Base-by-base conservation (phyloP, 306 rosid genomes). In the Trichosanthes truncata region DNA sequence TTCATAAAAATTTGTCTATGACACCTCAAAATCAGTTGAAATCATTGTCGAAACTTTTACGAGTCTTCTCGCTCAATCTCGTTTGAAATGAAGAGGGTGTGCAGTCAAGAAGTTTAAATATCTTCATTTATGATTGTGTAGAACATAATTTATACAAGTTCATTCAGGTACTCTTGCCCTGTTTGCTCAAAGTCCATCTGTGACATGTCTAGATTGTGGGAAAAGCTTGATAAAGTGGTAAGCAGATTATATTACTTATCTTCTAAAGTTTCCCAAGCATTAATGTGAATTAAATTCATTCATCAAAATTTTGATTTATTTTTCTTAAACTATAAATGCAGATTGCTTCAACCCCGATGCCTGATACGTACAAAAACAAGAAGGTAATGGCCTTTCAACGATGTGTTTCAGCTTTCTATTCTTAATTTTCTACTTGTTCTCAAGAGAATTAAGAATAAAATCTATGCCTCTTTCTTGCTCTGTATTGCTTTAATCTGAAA, bases 341-440 rank as follows among this genome's bases (percentile, higher is more conserved):
- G 97, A 31, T 90, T 79, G 88, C 97, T 48, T 85, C 90, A 43
- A 87, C 90, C 43, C 94, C 89, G 72, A 90, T 90, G 94, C 91
- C 91, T 23, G 86, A 84, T 78, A 72, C 78, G 0, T 88, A 86
- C 82, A 73, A 20, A 86, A 80, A 77, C 71, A 90, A 90, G 88
- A 80, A 82, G 91, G 94, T 89, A 78, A 48, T 36, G 46, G 17
- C 41, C 77, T 72, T 72, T 45, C 41, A 72, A 72, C 15, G 8
- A 23, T 25, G 40, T 29, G 6, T 23, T 46, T 46, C 33, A 2
- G 6, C 35, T 41, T 40, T 40, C 29, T 57, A 4, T 15, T 51
- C 14, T 74, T 21, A 1, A 69, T n/a, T 40, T 35, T 18, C 45
- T 36, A 38, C 72, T 63, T 63, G 45, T 63, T 63, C 45, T 63